Evolutionary conservation across 371 early-diverging fungal species (phyloP), one percentile per base, ranked within the genome.

Genomic region (Dichotomocladium elegans): DNA sequence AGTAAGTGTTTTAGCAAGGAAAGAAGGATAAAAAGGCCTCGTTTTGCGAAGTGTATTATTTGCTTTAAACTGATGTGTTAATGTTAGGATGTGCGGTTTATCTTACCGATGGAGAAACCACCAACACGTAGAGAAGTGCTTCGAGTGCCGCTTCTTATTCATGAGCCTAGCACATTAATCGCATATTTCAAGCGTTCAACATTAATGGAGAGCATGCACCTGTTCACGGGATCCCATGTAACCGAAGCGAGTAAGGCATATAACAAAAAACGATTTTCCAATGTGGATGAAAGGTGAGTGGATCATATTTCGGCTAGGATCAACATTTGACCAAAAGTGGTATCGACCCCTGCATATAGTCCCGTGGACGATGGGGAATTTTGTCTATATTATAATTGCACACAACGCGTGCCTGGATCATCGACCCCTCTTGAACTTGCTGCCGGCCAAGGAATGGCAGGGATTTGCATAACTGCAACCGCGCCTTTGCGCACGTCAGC

Each of bases 391-490:
- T 77, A 77, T 42, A 77, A 74, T 41, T 76, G 76, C 12, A 68
- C 58, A 31, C 67, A 72, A 41, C 72, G 76, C 15, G 31, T 67
- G 12, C 70, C 69, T 7, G 72, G 72, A 0, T 37, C 64, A 3
- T 71, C 75, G 0, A 63, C 70, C 2, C 41, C 59, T 1, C 42
- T 75, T 10, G 75, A 75, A 51, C 30, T 57, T 35, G 57, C 55
- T 15, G 69, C 57, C 10, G 93, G 93, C 2, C 77, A 83, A 63
- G 94, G 94, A 8, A 65, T 90, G 22, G 87, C 86, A 0, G 85
- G 85, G 19, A 74, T 91, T 9, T 83, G 78, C 37, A 49, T 91
- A 1, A 85, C 87, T 60, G 70, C 22, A 45, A 50, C 30, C 78
- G n/a, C n/a, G n/a, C n/a, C n/a, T n/a, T n/a, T n/a, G n/a, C n/a